phyloP scores from a whole-genome alignment of 2,329 filamentous ascomycete genomes.

The Claviceps fusiformis region DNA sequence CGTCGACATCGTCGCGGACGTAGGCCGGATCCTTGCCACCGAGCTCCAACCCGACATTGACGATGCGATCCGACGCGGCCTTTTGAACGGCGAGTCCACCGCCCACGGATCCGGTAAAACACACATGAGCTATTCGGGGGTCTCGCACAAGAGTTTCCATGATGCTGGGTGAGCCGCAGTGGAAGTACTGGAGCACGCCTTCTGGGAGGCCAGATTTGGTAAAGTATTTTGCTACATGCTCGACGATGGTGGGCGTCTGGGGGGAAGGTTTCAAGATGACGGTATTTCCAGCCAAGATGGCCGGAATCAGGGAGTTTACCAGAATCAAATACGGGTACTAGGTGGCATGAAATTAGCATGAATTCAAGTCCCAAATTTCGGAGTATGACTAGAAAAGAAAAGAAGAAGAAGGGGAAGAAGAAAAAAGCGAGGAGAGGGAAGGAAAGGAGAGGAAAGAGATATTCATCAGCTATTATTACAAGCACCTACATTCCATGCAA shows the following conservation, averaged over 20 bases:
- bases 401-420: not conserved
- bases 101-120: conserved; percentile 87
- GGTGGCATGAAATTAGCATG: conserved; percentile 2
- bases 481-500: conserved; percentile 80
- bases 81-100: conserved; percentile 77
- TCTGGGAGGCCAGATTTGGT: conserved; percentile 65
- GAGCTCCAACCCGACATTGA: conserved; percentile 78
- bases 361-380: not conserved
- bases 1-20: conserved; percentile 70
- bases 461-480: not conserved
- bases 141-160: conserved; percentile 70
- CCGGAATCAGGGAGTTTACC: conserved; percentile 83
- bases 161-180: conserved; percentile 64
- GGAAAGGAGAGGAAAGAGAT: no score
- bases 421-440: not conserved
- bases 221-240: conserved; percentile 69
- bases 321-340: conserved; percentile 92
- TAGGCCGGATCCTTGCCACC: conserved; percentile 95
- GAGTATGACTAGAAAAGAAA: not conserved
- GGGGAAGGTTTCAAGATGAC: conserved; percentile 92
- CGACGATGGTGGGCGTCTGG: conserved; percentile 83
- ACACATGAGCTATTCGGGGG: conserved; percentile 65
- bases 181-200: conserved; percentile 83
- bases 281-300: conserved; percentile 78
- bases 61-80: conserved; percentile 69